Evolutionary conservation across 2,329 filamentous ascomycete species (phyloP).

Genomic region (Ophiostoma piceae): DNA sequence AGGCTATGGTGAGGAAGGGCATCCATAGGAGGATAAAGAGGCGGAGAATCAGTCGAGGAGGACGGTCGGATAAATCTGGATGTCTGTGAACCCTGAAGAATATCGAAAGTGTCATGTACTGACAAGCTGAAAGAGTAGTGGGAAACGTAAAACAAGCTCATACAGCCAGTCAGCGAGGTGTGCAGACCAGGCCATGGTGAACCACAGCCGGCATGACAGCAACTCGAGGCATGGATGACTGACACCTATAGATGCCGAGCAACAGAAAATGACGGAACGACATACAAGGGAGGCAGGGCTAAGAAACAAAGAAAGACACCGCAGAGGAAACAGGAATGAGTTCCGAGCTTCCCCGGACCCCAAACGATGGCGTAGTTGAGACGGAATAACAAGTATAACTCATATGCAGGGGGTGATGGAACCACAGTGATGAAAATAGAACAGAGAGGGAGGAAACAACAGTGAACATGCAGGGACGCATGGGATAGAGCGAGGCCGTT

Average conservation of each 20-base stretch:
- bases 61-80: background rate
- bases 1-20: background rate
- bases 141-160: constrained; percentile 9
- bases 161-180: background rate
- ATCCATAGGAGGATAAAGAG: background rate
- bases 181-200: background rate
- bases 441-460: background rate
- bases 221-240: background rate
- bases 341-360: background rate
- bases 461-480: background rate
- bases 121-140: background rate
- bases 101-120: background rate
- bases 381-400: background rate
- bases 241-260: too few relatives aligned
- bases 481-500: background rate
- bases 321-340: background rate
- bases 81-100: background rate
- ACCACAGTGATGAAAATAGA: background rate
- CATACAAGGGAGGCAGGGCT: background rate
- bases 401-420: background rate
- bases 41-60: constrained; percentile 10
- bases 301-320: background rate
- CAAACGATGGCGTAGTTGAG: background rate
- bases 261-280: background rate
- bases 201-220: background rate